Percentiles rank a stretch among this genome's conserved stretches.
phyloP scores from a whole-genome alignment of 768 basidiomycete species.

The Suillus brevipes region DNA sequence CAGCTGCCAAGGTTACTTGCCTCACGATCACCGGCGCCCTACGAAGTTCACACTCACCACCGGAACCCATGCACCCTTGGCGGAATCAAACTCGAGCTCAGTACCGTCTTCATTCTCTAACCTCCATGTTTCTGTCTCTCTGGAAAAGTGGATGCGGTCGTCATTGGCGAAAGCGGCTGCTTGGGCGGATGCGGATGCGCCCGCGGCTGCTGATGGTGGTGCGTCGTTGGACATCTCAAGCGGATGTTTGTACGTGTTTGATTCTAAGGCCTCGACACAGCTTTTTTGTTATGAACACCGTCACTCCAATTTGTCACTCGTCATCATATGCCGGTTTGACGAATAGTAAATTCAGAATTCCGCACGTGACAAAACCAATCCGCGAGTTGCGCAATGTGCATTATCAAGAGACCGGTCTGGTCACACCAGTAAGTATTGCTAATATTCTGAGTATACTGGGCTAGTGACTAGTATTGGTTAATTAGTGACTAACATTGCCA shows the following conservation, averaged over 20 bases:
- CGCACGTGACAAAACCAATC: neutral
- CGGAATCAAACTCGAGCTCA: slow-evolving; percentile 87
- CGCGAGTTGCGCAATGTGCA: neutral
- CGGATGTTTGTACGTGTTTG: slow-evolving; percentile 44
- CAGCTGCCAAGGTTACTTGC: slow-evolving; percentile 47
- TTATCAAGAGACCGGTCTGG: neutral
- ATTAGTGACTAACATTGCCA: too few relatives aligned
- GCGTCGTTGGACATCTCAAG: slow-evolving; percentile 32
- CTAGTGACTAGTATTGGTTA: neutral
- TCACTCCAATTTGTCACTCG: too few relatives aligned
- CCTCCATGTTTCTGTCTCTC: slow-evolving; percentile 75
- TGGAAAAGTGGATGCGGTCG: slow-evolving; percentile 80
- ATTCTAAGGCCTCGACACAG: slow-evolving; percentile 14
- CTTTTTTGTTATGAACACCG: neutral
- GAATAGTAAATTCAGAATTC: neutral
- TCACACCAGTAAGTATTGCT: neutral
- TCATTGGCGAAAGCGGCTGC: slow-evolving; percentile 77
- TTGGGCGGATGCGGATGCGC: slow-evolving; percentile 54
- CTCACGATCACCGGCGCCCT: neutral
- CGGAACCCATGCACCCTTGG: slow-evolving; percentile 79
- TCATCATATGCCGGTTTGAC: too few relatives aligned
- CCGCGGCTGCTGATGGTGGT: slow-evolving; percentile 51
- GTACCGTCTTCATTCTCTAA: slow-evolving; percentile 86
- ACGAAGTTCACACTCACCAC: slow-evolving; percentile 54
- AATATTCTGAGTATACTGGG: neutral